Conservation (phyloP, 106 monocot species). For the Dendrobium nobile region DNA sequence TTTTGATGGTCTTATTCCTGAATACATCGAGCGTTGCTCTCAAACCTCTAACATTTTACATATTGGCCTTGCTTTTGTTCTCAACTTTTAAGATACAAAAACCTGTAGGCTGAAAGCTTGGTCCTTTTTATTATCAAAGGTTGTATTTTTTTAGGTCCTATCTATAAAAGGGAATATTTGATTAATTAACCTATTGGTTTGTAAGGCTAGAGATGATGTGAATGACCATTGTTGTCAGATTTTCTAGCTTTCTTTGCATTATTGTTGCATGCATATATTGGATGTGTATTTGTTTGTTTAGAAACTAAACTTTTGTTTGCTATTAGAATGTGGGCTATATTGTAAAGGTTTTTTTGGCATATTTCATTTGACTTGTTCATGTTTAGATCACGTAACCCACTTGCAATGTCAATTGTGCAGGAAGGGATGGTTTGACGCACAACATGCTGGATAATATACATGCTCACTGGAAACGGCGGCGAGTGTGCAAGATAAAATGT, state of each 20-base stretch:
- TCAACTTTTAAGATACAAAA: background rate
- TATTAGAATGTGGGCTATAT: background rate
- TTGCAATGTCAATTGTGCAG: conserved; percentile 25
- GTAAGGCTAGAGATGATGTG: background rate
- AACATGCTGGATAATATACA: conserved; percentile 99
- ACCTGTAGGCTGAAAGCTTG: background rate
- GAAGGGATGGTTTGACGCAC: conserved; percentile 98
- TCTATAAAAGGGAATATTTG: background rate
- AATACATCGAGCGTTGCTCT: background rate
- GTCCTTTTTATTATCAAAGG: background rate
- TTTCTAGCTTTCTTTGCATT: background rate
- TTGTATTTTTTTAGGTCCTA: background rate
- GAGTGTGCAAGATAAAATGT: conserved; percentile 98
- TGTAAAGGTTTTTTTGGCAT: background rate
- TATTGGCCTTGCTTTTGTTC: background rate
- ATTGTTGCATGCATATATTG: background rate
- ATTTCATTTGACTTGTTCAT: background rate
- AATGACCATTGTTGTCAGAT: background rate
- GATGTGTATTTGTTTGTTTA: too few relatives aligned
- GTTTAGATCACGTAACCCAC: background rate
- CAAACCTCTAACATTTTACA: background rate
- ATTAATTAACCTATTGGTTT: background rate
- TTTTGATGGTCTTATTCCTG: background rate
- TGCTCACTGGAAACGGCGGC: conserved; percentile 85
- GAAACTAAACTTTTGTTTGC: background rate